Base-by-base conservation (phyloP, 805 yeast species). In the Blastobotrys parvus region DNA sequence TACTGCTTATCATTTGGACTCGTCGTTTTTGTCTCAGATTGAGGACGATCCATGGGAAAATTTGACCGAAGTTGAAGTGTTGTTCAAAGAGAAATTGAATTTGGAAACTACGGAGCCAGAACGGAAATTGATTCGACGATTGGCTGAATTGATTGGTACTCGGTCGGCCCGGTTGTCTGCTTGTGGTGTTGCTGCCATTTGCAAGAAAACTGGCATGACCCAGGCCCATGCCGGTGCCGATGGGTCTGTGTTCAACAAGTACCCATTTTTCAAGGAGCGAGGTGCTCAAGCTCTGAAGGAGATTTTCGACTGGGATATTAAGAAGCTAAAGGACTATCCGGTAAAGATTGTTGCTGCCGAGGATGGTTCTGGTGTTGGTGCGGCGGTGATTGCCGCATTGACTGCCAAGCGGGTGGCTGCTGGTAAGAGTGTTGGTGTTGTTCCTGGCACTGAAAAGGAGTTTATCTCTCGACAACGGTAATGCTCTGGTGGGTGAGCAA, bases 311-410 rank as follows among this genome's bases (percentile, higher is more conserved):
- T 90, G 96, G 96, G 60, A 66, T 31, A 65, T 60, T 48, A 60
- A 62, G 39, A 62, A 65, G 42, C 57, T 65, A 38, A 60, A 69
- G 51, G 77, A 78, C 46, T 87, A 87, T 63, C 97, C 97, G 51
- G 80, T 92, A 59, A 67, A 73, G 51, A 78, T 89, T 54, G 85
- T 82, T 33, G 84, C 94, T 45, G 97, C 98, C 52, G 96, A 90
- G 69, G 98, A 92, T 69, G 98, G 98, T 57, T 82, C 92, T 31
- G 97, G 97, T 70, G 96, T 86, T 39, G 98, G 98, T 62, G 98
- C 98, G 44, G 98, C 97, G 41, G 76, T 90, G 57, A 90, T 92
- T 67, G 97, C 98, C 43, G 97, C 97, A 35, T 75, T 90, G 65
- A 82, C 97, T 45, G 77, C 82, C 64, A 72, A 77, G 63, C 81